Base-by-base conservation (phyloP, 2,329 filamentous ascomycete species). In the Mycosphaerelloides madeirae region DNA sequence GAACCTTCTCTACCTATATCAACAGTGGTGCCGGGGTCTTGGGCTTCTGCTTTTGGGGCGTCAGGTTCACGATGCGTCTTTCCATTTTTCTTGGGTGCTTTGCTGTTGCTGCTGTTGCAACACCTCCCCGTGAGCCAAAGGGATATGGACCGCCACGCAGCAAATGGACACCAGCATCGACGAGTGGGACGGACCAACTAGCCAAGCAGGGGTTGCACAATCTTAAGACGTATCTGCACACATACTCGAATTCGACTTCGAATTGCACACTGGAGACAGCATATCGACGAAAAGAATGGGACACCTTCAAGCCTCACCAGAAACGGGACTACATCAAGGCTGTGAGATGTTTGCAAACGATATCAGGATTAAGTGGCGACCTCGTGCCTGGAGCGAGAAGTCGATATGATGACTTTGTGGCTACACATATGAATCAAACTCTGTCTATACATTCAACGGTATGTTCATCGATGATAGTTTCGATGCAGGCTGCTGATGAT, bases 201-300 rank as follows among this genome's bases (percentile, higher is more conserved):
- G 36, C 36, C 29, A n/a, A 16, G 13, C 20, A 38, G 16, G 36
- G 19, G 16, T 4, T 38, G 8, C 5, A 11, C 19, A 38, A 38
- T 15, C 6, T 25, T 19, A 7, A 29, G 36, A 29, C 14, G 36
- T 38, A 38, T 18, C 22, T 38, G 22, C 3, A n/a, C 3, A 12
- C 9, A 9, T 6, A 22, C 12, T 13, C 18, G n/a, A 38, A 38
- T 13, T n/a, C 20, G 16, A 15, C 36, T 12, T 29, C 36, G 36
- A 38, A 11, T n/a, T 38, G 36, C 15, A 38, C 20, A 16, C 14
- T 38, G 14, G 36, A 38, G 6, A 5, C 6, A 3, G 64, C 64
- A 1, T 57, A 59, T 3, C 55, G 71, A 3, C 61, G 72, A 37
- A 59, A 60, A 50, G 71, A 75, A 60, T 74, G 72, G 72, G 50